Base-by-base conservation (phyloP, 257 asterid species). In the Euphrasia confusa region DNA sequence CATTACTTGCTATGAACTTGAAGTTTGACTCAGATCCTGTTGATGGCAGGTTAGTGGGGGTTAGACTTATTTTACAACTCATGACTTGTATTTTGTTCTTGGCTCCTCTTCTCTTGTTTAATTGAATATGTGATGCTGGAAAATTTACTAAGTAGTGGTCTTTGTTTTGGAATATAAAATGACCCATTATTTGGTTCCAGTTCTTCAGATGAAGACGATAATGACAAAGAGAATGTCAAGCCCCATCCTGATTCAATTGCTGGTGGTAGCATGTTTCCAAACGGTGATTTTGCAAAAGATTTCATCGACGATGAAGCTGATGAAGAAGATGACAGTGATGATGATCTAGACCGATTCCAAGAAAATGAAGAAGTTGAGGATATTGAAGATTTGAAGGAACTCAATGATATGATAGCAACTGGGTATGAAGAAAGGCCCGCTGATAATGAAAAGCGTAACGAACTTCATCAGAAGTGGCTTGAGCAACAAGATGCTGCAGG, bases 401-500 rank as follows among this genome's bases (percentile, higher is more conserved):
- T 89, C 61, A 77, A 86, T 70, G 89, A 87, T 76, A 83, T 92
- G 58, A 92, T 89, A 61, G 91, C 95, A 64, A 83, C 91, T 37
- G 79, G 64, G 17, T 87, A 64, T 70, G 75, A 85, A 72, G 99
- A 92, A 74, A 81, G 69, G 61, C 75, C 79, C 30, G 35, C 57
- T 50, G 99, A 92, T 59, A 77, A 67, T 24, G 96, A 83, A 68
- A 81, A 57, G 55, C 90, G 99, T 56, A 76, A 84, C 72, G 96
- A 83, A 73, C 96, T 92, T 71, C 99, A 92, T 76, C 95, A 82
- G 67, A 84, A 80, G 80, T 92, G 99, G 99, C 99, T 92, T 71
- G 95, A 86, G 73, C 97, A 84, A 70, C 97, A 89, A 80, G 99
- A 92, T 83, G 97, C 93, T 35, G 84, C 87, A 12, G 97, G 97